Evolutionary conservation across 148 eudicot species (phyloP).

Genomic region (Cornus florida): DNA sequence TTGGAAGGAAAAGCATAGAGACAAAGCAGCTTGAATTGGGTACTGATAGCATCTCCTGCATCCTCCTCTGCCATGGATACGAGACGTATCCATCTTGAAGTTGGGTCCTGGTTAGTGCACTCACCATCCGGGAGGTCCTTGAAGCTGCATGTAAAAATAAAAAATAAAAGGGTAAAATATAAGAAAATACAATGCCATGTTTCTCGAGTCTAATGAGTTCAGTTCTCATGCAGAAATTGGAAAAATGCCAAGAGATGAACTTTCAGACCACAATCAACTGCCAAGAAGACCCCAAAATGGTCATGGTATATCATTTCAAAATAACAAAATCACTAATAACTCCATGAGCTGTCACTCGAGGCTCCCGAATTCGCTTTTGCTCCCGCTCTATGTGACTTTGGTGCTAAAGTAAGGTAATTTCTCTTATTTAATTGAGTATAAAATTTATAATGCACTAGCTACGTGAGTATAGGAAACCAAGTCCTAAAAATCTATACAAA

Average conservation of each 20-base stretch:
- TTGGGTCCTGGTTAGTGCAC: conserved; percentile 47
- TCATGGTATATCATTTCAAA: too few relatives aligned
- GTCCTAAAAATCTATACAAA: too few relatives aligned
- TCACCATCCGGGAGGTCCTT: conserved; percentile 61
- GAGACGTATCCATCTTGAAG: conserved; percentile 68
- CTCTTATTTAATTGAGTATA: too few relatives aligned
- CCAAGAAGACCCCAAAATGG: too few relatives aligned
- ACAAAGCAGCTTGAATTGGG: conserved; percentile 72
- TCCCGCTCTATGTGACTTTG: too few relatives aligned
- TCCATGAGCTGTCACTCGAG: too few relatives aligned
- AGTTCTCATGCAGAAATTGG: not conserved
- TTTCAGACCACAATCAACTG: too few relatives aligned
- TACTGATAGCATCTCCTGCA: conserved; percentile 58
- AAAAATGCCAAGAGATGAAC: not conserved
- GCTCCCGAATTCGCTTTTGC: too few relatives aligned
- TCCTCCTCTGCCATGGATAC: conserved; percentile 83
- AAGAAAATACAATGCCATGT: not conserved
- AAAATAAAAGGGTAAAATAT: not conserved
- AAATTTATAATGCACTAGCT: too few relatives aligned
- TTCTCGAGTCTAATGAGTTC: not conserved
- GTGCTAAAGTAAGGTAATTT: too few relatives aligned
- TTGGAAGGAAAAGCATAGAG: conserved; percentile 76
- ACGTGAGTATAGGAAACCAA: too few relatives aligned
- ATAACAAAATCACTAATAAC: too few relatives aligned
- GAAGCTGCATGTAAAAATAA: conserved; percentile 40